Evolutionary conservation across 805 yeast genomes (phyloP).

Genomic region (Zygosaccharomyces kombuchaensis): DNA sequence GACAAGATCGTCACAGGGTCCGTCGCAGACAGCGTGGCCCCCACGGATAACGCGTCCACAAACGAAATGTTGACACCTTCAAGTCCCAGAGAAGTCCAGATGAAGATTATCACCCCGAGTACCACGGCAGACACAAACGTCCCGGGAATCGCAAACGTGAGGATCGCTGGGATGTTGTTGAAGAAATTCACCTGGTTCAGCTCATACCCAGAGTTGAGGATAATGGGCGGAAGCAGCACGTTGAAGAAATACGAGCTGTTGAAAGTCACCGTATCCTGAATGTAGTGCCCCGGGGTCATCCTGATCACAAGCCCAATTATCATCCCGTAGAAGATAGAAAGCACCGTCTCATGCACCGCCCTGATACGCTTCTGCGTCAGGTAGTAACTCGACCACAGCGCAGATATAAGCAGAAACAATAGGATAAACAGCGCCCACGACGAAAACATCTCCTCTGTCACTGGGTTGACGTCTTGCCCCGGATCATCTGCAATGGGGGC

Average conservation of each 20-base stretch:
- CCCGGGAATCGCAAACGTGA: slow-evolving; percentile 95
- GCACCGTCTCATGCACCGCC: slow-evolving; percentile 95
- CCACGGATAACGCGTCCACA: slow-evolving; percentile 96
- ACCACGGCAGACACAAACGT: slow-evolving; percentile 90
- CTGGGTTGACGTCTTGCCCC: slow-evolving; percentile 68
- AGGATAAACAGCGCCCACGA: slow-evolving; percentile 96
- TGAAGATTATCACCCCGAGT: slow-evolving; percentile 76
- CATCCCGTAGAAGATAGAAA: slow-evolving; percentile 96
- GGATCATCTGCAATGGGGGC: slow-evolving; percentile 49
- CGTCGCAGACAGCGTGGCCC: slow-evolving; percentile 96
- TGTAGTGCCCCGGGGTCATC: slow-evolving; percentile 91
- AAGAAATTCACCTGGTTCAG: slow-evolving; percentile 94
- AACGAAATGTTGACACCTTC: slow-evolving; percentile 86
- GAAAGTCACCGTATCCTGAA: slow-evolving; percentile 94
- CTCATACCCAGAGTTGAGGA: slow-evolving; percentile 93
- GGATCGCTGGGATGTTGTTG: slow-evolving; percentile 81
- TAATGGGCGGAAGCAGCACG: slow-evolving; percentile 90
- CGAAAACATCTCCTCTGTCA: slow-evolving; percentile 90
- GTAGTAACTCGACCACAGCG: slow-evolving; percentile 93
- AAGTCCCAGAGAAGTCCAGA: slow-evolving; percentile 89
- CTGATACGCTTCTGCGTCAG: slow-evolving; percentile 86
- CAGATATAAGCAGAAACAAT: slow-evolving; percentile 72
- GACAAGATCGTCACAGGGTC: slow-evolving; percentile 97
- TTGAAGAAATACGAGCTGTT: slow-evolving; percentile 93
- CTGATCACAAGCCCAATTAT: slow-evolving; percentile 88